These are phyloP conservation scores for Dactylellina drechsleri DNA, from an alignment of 2,329 filamentous ascomycete species.

Conservation along the genomic window DNA sequence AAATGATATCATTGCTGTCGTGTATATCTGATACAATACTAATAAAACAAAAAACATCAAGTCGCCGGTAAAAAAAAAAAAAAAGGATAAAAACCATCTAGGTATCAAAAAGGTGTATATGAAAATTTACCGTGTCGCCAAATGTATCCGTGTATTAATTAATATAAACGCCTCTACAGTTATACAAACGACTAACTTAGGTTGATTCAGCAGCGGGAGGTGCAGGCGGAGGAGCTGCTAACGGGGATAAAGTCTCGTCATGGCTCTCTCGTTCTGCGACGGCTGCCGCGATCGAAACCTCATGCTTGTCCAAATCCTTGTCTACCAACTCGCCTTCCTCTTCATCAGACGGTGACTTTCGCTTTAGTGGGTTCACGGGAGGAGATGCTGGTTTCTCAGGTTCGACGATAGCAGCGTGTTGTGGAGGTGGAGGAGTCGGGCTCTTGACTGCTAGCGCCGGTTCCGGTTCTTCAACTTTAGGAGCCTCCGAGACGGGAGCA, in stretches of 20 bases:
- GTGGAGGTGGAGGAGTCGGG: conserved; percentile 32
- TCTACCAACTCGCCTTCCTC: conserved; percentile 39
- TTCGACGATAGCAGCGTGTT: conserved; percentile 2
- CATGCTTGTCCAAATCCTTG: conserved; percentile 36
- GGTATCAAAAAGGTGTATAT: neutral
- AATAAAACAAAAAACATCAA: too few relatives aligned
- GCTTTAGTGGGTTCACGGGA: conserved; percentile 41
- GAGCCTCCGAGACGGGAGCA: conserved; percentile 12
- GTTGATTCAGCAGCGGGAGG: conserved; percentile 2
- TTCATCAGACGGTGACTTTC: conserved; percentile 47
- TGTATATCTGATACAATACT: too few relatives aligned
- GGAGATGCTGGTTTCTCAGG: conserved; percentile 12
- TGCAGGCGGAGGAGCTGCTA: neutral
- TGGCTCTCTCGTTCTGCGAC: conserved; percentile 49
- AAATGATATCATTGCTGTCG: too few relatives aligned
- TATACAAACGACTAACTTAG: neutral
- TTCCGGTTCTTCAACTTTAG: conserved; percentile 13
- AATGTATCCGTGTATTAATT: neutral
- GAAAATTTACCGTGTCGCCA: neutral
- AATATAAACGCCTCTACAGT: neutral
- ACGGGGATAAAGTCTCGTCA: conserved; percentile 34
- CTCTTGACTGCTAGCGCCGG: conserved; percentile 25
- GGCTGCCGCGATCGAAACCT: conserved; percentile 44
- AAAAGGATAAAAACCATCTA: neutral
- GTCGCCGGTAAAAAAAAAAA: neutral